Percentiles rank a stretch among this genome's conserved stretches.
Evolutionary conservation across 1,139 yeast genomes (phyloP).

Genomic region (Waltiozyma sp.): DNA sequence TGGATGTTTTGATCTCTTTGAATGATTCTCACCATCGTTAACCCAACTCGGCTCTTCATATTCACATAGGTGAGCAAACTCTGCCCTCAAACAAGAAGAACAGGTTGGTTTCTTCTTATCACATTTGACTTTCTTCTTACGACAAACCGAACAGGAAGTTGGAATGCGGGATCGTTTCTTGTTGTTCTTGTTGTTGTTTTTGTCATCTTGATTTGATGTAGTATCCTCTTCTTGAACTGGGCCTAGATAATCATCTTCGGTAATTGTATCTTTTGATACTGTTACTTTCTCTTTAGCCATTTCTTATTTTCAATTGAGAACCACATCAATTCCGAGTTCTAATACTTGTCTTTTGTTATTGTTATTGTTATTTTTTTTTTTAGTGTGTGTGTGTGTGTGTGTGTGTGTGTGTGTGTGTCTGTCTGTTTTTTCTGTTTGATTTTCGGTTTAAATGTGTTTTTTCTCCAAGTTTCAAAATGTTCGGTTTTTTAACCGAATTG

Average conservation of each 20-base stretch:
- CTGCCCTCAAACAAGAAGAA: constrained; percentile 47
- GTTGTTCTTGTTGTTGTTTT: neutral
- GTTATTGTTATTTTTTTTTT: neutral
- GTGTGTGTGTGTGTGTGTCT: too few relatives aligned
- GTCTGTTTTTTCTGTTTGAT: too few relatives aligned
- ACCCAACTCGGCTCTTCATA: constrained; percentile 41
- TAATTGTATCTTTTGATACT: neutral
- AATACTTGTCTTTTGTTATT: neutral
- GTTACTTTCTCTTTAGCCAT: too few relatives aligned
- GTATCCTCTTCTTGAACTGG: neutral
- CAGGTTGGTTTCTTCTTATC: constrained; percentile 55
- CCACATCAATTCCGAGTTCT: too few relatives aligned
- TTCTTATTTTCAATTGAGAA: too few relatives aligned
- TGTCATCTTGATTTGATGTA: neutral
- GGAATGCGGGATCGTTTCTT: constrained; percentile 32
- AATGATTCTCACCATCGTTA: too few relatives aligned
- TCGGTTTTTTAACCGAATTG: too few relatives aligned
- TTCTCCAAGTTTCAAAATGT: too few relatives aligned
- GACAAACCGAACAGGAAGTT: constrained; percentile 33
- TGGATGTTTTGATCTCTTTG: constrained; percentile 4
- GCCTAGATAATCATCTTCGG: neutral
- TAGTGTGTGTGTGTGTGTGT: too few relatives aligned
- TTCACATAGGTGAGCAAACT: constrained; percentile 47
- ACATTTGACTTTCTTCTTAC: constrained; percentile 38
- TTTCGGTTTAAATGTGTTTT: too few relatives aligned